Conservation (phyloP, 2,329 filamentous ascomycete genomes). For the Blumeriella jaapii region DNA sequence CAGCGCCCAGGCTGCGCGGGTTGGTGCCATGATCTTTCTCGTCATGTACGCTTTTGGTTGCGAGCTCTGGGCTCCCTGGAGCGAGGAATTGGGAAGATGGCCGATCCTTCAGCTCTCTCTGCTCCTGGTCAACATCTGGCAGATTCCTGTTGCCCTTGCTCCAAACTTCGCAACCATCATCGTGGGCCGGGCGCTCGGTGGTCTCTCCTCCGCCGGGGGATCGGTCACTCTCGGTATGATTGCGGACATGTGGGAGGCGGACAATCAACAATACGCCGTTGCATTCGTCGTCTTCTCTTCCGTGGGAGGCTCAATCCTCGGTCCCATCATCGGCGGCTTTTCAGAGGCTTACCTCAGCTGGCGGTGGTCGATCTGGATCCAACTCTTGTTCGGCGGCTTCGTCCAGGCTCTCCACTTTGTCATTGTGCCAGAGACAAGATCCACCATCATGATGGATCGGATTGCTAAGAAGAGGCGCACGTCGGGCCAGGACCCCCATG, state of each 20-base stretch:
- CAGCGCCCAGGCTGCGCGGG: constrained; percentile 55
- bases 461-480: constrained; percentile 66
- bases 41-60: constrained; percentile 76
- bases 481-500: constrained; percentile 38
- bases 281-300: constrained; percentile 70
- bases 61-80: constrained; percentile 82
- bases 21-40: constrained; percentile 68
- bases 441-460: constrained; percentile 64
- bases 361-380: constrained; percentile 77
- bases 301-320: constrained; percentile 64
- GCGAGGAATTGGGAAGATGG: constrained; percentile 69
- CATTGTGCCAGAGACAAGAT: constrained; percentile 66
- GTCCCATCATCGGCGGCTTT: constrained; percentile 70
- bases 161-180: constrained; percentile 62
- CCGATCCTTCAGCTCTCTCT: constrained; percentile 63
- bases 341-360: constrained; percentile 55
- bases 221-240: constrained; percentile 67
- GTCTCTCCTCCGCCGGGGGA: constrained; percentile 59
- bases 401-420: constrained; percentile 57
- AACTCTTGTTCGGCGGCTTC: constrained; percentile 63
- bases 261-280: constrained; percentile 63
- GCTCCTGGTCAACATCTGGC: constrained; percentile 67
- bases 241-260: constrained; percentile 61
- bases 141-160: constrained; percentile 59
- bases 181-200: constrained; percentile 58